phyloP scores from a whole-genome alignment of 129 eudicot species.

The Arctium lappa region DNA sequence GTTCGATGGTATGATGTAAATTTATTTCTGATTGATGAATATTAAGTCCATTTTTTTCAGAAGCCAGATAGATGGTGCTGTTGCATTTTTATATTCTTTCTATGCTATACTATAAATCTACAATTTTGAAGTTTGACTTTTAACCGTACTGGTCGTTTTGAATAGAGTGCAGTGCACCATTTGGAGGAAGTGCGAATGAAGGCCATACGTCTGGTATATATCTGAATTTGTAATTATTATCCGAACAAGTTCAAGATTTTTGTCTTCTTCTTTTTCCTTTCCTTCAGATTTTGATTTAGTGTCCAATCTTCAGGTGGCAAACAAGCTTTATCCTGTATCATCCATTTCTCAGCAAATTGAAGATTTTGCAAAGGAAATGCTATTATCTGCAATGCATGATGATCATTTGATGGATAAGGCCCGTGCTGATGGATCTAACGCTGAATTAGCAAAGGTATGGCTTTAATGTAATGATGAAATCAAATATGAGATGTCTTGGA shows the following conservation, averaged over 20 bases:
- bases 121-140: constrained; percentile 15
- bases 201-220: constrained; percentile 93
- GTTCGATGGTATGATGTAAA: too few species aligned
- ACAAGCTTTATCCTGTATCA: constrained; percentile 85
- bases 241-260: constrained; percentile 4
- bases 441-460: constrained; percentile 61
- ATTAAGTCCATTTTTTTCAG: too few species aligned
- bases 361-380: constrained; percentile 86
- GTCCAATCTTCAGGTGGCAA: constrained; percentile 65
- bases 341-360: constrained; percentile 68
- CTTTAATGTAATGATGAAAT: neutral
- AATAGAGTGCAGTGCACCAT: constrained; percentile 91
- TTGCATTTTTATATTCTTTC: neutral
- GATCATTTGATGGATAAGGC: constrained; percentile 23
- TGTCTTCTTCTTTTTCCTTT: neutral
- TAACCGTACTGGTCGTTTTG: constrained; percentile 18
- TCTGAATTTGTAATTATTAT: neutral
- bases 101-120: neutral
- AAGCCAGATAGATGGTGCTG: neutral
- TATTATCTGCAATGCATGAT: constrained; percentile 49
- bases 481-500: too few species aligned
- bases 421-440: constrained; percentile 39
- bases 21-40: too few species aligned
- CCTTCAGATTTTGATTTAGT: constrained; percentile 1
- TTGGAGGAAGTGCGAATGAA: constrained; percentile 96